Evolutionary conservation across 1,284 basidiomycete genomes (phyloP).

Genomic region (Takashimella tepidaria): DNA sequence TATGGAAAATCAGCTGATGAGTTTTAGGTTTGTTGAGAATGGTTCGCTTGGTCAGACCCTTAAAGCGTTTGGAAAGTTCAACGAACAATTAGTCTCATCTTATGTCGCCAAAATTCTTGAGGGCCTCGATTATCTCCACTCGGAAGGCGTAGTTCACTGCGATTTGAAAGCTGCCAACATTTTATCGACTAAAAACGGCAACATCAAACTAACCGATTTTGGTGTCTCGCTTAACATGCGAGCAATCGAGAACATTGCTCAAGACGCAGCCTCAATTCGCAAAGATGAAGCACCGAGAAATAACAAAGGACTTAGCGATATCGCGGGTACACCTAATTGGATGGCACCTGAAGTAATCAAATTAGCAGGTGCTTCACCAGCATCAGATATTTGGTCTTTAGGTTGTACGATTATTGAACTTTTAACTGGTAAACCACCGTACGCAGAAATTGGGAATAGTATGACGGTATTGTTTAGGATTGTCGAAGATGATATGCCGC

Average conservation of each 20-base stretch:
- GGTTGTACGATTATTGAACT: slow-evolving; percentile 92
- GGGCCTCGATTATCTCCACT: slow-evolving; percentile 82
- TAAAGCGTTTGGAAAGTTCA: slow-evolving; percentile 84
- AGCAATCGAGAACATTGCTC: slow-evolving; percentile 66
- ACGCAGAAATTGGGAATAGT: slow-evolving; percentile 74
- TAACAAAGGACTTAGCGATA: slow-evolving; percentile 30
- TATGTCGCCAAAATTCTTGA: slow-evolving; percentile 93
- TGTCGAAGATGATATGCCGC: slow-evolving; percentile 84
- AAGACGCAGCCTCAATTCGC: slow-evolving; percentile 51
- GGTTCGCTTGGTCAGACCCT: slow-evolving; percentile 86
- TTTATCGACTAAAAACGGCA: slow-evolving; percentile 54
- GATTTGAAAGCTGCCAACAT: slow-evolving; percentile 57
- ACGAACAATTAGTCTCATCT: slow-evolving; percentile 78
- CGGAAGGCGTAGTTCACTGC: slow-evolving; percentile 58
- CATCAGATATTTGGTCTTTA: slow-evolving; percentile 73
- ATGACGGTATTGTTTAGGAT: slow-evolving; percentile 97
- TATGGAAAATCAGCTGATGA: not conserved
- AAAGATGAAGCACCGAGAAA: slow-evolving; percentile 9
- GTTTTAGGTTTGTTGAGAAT: slow-evolving; percentile 77
- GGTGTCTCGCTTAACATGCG: slow-evolving; percentile 53
- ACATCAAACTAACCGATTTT: slow-evolving; percentile 55
- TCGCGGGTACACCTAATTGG: slow-evolving; percentile 95
- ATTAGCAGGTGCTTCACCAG: slow-evolving; percentile 55
- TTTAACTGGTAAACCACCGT: slow-evolving; percentile 84
- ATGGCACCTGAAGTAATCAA: slow-evolving; percentile 96